Base-by-base conservation (phyloP, 345 rosid genomes). In the Murraya koenigii region DNA sequence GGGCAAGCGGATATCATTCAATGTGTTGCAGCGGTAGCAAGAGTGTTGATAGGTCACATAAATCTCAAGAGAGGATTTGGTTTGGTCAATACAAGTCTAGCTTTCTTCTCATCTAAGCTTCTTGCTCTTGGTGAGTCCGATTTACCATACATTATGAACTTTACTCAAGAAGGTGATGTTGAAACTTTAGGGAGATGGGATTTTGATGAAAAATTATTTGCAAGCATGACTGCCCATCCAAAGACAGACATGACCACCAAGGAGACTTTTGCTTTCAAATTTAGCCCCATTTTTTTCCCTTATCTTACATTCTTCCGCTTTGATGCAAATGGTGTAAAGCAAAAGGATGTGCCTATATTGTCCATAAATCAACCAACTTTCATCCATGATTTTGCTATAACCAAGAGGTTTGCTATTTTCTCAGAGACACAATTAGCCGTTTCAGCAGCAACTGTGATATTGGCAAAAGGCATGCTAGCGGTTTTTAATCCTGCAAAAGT, bases 161-260 rank as follows among this genome's bases (percentile, higher is more conserved):
- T 59, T 52, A 82, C 79, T 19, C 54, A 49, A 36, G 36, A 66
- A 1, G 85, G 82, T 32, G 80, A 75, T 11, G 23, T 71, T n/a
- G 33, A 71, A 30, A 75, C 85, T 9, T 26, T 36, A 11, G 77
- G 80, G 0, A 61, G 85, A 41, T 75, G 80, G 82, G 71, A 82
- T 33, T 35, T 82, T 35, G 33, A 66, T 33, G 38, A 36, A 19
- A 71, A 66, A 35, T 35, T 82, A 15, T 47, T 76, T 6, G 49
- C 75, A 2, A 75, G 30, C 80, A 79, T 82, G 85, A 82, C 80
- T 5, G 82, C 82, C 1, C 85, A 79, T 58, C 82, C 80, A 9
- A 76, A 79, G 20, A 15, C 60, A 3, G 82, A 82, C 41, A 7
- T 8, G 25, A 77, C 76, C 1, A 71, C 85, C 4, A 72, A 55